These are phyloP conservation scores for Suillus bovinus DNA, from an alignment of 768 basidiomycete genomes.

Conservation along the genomic window DNA sequence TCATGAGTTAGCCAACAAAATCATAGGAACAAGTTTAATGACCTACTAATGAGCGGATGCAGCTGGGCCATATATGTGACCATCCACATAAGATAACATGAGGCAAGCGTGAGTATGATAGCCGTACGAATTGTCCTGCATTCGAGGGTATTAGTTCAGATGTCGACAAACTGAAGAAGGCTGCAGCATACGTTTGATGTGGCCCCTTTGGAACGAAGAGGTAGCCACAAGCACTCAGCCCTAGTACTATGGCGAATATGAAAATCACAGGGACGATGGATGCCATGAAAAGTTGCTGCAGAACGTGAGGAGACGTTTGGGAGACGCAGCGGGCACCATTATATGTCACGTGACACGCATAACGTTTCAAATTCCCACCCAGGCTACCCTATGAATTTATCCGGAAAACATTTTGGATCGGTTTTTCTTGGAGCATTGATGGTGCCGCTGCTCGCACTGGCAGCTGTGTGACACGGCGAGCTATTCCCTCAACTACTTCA, in stretches of 20 bases:
- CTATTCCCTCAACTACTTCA: too few species aligned
- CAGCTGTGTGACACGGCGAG: too few species aligned
- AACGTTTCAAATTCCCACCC: too few species aligned
- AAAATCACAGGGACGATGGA: constrained; percentile 70
- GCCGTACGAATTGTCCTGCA: constrained; percentile 80
- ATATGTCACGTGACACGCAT: too few species aligned
- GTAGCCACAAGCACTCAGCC: constrained; percentile 63
- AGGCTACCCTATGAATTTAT: too few species aligned
- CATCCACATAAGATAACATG: constrained; percentile 96
- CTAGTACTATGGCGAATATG: constrained; percentile 62
- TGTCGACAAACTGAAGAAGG: neutral
- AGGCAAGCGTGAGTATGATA: constrained; percentile 73
- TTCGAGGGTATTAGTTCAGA: constrained; percentile 3
- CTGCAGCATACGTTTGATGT: constrained; percentile 85
- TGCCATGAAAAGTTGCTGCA: constrained; percentile 46
- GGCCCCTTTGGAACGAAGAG: constrained; percentile 82
- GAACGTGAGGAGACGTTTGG: too few species aligned
- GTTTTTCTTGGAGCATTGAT: too few species aligned
- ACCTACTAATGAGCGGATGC: constrained; percentile 84
- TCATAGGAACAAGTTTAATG: neutral
- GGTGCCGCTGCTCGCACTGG: too few species aligned
- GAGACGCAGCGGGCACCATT: neutral
- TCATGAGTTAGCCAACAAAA: constrained; percentile 11
- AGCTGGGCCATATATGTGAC: constrained; percentile 96
- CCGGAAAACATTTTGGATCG: too few species aligned